These are phyloP conservation scores for Spizellomyces punctatus DNA, from an alignment of 192 early-diverging fungal species.

Conservation along the genomic window DNA sequence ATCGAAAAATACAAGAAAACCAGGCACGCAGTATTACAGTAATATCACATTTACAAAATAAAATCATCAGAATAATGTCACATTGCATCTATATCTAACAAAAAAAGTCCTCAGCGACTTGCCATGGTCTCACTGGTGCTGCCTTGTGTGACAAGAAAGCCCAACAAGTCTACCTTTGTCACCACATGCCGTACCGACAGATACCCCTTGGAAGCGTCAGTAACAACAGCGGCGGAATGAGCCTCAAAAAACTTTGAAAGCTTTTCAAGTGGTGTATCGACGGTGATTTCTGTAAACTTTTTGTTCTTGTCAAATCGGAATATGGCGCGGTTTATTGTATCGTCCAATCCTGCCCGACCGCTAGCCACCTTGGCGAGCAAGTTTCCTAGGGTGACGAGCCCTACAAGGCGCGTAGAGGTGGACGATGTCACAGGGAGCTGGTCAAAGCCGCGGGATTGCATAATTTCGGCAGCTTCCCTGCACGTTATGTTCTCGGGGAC, in stretches of 20 bases:
- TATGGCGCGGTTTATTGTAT: slow-evolving; percentile 72
- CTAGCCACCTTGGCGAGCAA: slow-evolving; percentile 78
- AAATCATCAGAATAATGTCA: too few species aligned
- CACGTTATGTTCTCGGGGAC: slow-evolving; percentile 70
- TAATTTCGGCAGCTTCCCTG: slow-evolving; percentile 80
- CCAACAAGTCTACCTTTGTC: slow-evolving; percentile 92
- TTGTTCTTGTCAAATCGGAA: slow-evolving; percentile 74
- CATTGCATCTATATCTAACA: too few species aligned
- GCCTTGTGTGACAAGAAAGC: slow-evolving; percentile 66
- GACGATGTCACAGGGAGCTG: slow-evolving; percentile 88
- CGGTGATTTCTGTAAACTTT: slow-evolving; percentile 87
- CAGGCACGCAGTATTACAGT: too few species aligned
- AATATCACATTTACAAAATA: too few species aligned
- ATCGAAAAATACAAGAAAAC: too few species aligned
- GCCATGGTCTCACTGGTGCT: not conserved
- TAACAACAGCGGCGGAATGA: slow-evolving; percentile 88
- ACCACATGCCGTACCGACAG: slow-evolving; percentile 72
- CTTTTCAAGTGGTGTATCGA: slow-evolving; percentile 80
- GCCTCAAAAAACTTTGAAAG: slow-evolving; percentile 92
- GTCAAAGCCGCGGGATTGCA: slow-evolving; percentile 89
- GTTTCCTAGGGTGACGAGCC: slow-evolving; percentile 87
- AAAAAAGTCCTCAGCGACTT: too few species aligned
- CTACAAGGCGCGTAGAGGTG: slow-evolving; percentile 62
- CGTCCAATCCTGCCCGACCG: slow-evolving; percentile 61
- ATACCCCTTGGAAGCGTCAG: slow-evolving; percentile 52